Evolutionary conservation across 257 asterid genomes (phyloP), one percentile per base, ranked within the genome.

Genomic region (Nicotiana otophora): DNA sequence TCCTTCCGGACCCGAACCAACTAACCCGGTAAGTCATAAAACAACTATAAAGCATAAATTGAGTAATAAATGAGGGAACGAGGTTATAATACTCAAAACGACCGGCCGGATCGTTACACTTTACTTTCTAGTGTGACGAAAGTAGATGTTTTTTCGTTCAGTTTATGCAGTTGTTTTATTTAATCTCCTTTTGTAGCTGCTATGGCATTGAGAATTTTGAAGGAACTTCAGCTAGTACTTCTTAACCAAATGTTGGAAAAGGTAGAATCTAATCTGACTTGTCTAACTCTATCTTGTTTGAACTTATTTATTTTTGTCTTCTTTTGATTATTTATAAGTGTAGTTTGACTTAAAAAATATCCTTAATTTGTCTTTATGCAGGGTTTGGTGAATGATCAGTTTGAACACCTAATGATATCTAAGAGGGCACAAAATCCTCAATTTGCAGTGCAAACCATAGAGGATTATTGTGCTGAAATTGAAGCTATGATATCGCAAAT

Each of bases 181-280:
- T 70, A 5, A 42, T 70, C 34, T 42, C 58, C 3, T 53, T 23
- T 11, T 70, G 58, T 12, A 48, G 34, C n/a, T 42, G n/a, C 77
- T 11, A 70, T 70, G 78, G 36, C 78, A 42, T 70, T 70, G 60
- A 6, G 20, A n/a, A 70, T 70, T 70, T 70, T 70, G n/a, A 70
- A 26, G 60, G 58, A 70, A 20, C 11, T 70, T 12, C 78, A 70
- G 42, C 34, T 39, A 46, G 31, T 12, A 20, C 78, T 20, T 70
- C 60, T 39, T 69, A 69, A 39, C 42, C 77, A 69, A 69, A 70
- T 70, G 78, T 70, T 70, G 78, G 6, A 70, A 20, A 42, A 20
- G 78, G 78, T 70, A 70, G n/a, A 5, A 70, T 42, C 4, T 70
- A 70, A 39, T 36, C 42, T 36, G 1, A 34, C n/a, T 70, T 70